Evolutionary conservation across 441 rosid species (phyloP), one percentile per base, ranked within the genome.

Genomic region (Mallotus repandus): DNA sequence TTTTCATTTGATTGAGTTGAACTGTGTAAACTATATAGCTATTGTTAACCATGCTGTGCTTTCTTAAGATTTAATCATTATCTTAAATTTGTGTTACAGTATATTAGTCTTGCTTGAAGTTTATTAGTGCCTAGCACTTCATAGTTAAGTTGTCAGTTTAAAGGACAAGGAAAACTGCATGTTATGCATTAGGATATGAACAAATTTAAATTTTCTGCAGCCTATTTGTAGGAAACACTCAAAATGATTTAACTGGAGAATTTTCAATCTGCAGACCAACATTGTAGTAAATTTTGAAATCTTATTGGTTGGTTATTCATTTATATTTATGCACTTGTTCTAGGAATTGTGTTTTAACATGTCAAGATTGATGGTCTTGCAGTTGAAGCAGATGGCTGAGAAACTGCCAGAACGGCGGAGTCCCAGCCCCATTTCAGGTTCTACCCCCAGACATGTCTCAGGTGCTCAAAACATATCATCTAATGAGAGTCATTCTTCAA

Each of bases 301-400:
- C 43, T 48, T 49, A 61, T 8, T 35, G 58, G 11, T 49, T 18
- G 71, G 52, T 22, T 72, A 41, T 68, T 68, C 68, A 5, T 64
- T 68, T 11, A 29, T 59, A 11, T 63, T 1, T 32, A 21, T 38
- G 55, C 10, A 18, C 43, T 43, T 25, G 35, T 15, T 7, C 35
- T 45, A n/a, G 45, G 38, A 70, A 57, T 43, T 32, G 63, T 48
- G 56, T 68, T 77, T 68, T 71, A 46, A 73, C 60, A 35, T 55
- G 54, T 60, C 64, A 16, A 66, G 62, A 32, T 50, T 53, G 29
- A 63, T 66, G 77, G 63, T 74, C 73, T 78, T 57, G 71, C 84
- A 94, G 98, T 81, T 94, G 86, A 87, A 86, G 83, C 92, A 86
- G 70, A 81, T 81, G 86, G 84, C 85, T 72, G 87, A 82, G 63